Evolutionary conservation across 768 basidiomycete genomes (phyloP).

Genomic region (Lactarius hengduanensis): DNA sequence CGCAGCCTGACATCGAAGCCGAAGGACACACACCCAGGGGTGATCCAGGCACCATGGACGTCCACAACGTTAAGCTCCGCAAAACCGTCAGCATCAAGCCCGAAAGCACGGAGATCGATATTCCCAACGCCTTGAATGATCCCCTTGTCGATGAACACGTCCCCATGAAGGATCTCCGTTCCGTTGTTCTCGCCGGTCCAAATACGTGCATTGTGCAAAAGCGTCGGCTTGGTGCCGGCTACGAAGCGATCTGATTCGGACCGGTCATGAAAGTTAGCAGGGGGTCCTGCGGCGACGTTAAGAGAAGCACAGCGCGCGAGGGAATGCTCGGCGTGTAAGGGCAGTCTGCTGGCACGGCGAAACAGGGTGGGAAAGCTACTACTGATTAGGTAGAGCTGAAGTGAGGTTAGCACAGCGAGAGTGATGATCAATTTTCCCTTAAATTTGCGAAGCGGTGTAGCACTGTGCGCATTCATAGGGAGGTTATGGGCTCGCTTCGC

Average conservation of each 20-base stretch:
- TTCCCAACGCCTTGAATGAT: slow-evolving; percentile 59
- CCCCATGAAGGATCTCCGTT: slow-evolving; percentile 59
- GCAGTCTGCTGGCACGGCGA: slow-evolving; percentile 8
- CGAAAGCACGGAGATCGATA: slow-evolving; percentile 35
- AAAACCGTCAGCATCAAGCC: slow-evolving; percentile 27
- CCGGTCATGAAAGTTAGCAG: slow-evolving; percentile 48
- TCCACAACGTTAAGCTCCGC: slow-evolving; percentile 49
- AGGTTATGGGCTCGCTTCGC: slow-evolving; percentile 13
- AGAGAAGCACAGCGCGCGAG: slow-evolving; percentile 43
- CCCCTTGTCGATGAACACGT: slow-evolving; percentile 69
- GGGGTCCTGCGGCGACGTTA: slow-evolving; percentile 43
- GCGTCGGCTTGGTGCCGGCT: slow-evolving; percentile 57
- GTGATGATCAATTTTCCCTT: slow-evolving; percentile 8
- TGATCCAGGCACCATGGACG: slow-evolving; percentile 70
- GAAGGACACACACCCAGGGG: slow-evolving; percentile 52
- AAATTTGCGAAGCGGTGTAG: slow-evolving; percentile 11
- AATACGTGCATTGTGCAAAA: slow-evolving; percentile 73
- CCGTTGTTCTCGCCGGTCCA: slow-evolving; percentile 81
- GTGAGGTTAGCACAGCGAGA: slow-evolving; percentile 3
- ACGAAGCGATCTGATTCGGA: slow-evolving; percentile 64
- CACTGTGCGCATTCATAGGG: not conserved
- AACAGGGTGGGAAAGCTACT: slow-evolving; percentile 5
- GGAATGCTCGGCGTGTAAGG: slow-evolving; percentile 17
- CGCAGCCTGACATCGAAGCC: not conserved
- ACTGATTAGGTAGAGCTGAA: slow-evolving; percentile 21